Percentiles rank a stretch among this genome's conserved stretches.
These are phyloP conservation scores for Beauveria bassiana DNA, from an alignment of 2,329 filamentous ascomycete genomes.

Conservation along the genomic window DNA sequence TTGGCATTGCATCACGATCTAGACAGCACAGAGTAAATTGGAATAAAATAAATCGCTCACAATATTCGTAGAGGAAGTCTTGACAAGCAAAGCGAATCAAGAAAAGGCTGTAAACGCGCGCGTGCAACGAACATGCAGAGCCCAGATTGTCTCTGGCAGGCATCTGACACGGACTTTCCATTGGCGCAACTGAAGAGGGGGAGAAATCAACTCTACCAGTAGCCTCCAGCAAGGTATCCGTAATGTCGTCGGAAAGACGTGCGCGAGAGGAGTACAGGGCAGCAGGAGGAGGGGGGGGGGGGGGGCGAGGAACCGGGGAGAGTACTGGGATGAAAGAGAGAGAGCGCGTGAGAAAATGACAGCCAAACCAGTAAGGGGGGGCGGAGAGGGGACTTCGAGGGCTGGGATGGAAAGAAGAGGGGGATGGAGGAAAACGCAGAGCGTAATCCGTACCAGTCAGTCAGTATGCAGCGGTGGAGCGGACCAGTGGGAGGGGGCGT, in stretches of 20 bases:
- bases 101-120: background rate
- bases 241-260: background rate
- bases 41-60: background rate
- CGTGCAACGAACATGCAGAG: background rate
- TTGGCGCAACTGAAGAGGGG: background rate
- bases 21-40: background rate
- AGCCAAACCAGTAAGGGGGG: too few relatives aligned
- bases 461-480: background rate
- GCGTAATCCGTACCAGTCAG: background rate
- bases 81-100: background rate
- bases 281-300: background rate
- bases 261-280: background rate
- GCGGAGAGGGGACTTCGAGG: background rate
- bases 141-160: background rate
- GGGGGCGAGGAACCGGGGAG: background rate
- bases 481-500: conserved; percentile 1
- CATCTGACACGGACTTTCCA: background rate
- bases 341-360: too few relatives aligned
- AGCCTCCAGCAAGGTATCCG: background rate
- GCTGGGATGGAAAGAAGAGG: background rate
- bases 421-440: background rate
- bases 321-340: background rate
- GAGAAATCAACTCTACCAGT: background rate
- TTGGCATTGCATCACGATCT: background rate
- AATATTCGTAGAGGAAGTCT: background rate